Base-by-base conservation (phyloP, 225 moss, liverwort and hornwort genomes). In the Polytrichum commune region DNA sequence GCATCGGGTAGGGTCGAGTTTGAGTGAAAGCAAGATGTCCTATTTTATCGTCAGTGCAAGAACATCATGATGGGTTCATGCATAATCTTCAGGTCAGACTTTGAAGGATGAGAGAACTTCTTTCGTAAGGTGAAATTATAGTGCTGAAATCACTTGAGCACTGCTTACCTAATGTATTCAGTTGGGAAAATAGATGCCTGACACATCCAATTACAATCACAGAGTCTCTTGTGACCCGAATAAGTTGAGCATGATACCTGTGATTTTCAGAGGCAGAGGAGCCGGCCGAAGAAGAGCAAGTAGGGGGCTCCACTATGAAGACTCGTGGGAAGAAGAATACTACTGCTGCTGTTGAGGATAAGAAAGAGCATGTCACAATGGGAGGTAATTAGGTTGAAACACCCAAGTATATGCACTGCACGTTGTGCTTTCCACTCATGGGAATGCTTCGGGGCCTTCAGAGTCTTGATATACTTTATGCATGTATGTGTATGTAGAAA, bases 261-360 rank as follows among this genome's bases (percentile, higher is more conserved):
- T 19, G n/a, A 19, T 8, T 69, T 66, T 1, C 73, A 85, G 85
- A 29, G 53, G 78, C 30, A 70, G 66, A 64, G 55, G 80, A 72
- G 29, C 72, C 67, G 53, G 69, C 67, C 23, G 64, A 70, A 29
- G 83, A 80, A 30, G 73, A 73, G 28, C 79, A 82, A 26, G 79
- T 69, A 8, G 55, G n/a, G 38, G 79, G 79, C 60, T 82, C 77
- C 19, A 77, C 79, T 62, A 73, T 86, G 85, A 82, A 83, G 28
- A 71, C 83, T 60, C 77, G 83, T n/a, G 77, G 69, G 28, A 71
- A 33, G 22, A 82, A 72, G 67, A 24, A 46, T 13, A 46, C 46
- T 13, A 46, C 2, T 10, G 38, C 77, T 38, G 82, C 80, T 63
- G 73, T 25, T 46, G 73, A 27, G 0, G 77, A 71, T 18, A 72